Evolutionary conservation across 2,329 filamentous ascomycete genomes (phyloP), one percentile per base, ranked within the genome.

Genomic region (Fusarium sp.): DNA sequence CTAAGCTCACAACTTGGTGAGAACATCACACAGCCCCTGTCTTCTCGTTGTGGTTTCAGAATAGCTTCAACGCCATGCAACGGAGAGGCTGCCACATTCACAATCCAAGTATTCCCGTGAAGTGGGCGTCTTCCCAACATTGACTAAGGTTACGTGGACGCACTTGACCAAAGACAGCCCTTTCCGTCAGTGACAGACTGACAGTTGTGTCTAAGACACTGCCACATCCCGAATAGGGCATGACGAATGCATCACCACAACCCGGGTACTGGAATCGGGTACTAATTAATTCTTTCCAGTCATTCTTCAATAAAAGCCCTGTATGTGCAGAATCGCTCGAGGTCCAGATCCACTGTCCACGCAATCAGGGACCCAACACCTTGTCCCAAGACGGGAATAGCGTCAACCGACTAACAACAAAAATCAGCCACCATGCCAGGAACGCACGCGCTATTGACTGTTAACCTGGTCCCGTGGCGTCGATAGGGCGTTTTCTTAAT

Each of bases 351-450:
- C 47, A 52, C 47, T 52, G 24, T 54, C 47, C 47, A 54, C 47
- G 47, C 47, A 54, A 54, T 54, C 47, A 54, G 27, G 47, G 47
- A 7, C 45, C 42, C 14, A 27, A 50, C 5, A 16, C 22, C 45
- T 9, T n/a, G 6, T 54, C 40, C 63, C 29, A 24, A 64, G 35
- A 67, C 14, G 27, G 22, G 38, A 60, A 67, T 59, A 20, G 63
- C 20, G 31, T 37, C 24, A 38, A 40, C 34, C 2, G 47, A 22
- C 13, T 6, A 16, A 14, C 22, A 18, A 57, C 38, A 37, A 40
- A 54, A 57, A n/a, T 2, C 27, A 45, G 72, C 72, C 72, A 74
- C 65, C 54, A 75, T 74, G 64, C 72, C 72, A 66, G 22, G 50
- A 57, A 24, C 24, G 22, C 24, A 18, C 13, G 22, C 18, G 9